Evolutionary conservation across 2,329 filamentous ascomycete genomes (phyloP).

Genomic region (Beauveria bassiana): DNA sequence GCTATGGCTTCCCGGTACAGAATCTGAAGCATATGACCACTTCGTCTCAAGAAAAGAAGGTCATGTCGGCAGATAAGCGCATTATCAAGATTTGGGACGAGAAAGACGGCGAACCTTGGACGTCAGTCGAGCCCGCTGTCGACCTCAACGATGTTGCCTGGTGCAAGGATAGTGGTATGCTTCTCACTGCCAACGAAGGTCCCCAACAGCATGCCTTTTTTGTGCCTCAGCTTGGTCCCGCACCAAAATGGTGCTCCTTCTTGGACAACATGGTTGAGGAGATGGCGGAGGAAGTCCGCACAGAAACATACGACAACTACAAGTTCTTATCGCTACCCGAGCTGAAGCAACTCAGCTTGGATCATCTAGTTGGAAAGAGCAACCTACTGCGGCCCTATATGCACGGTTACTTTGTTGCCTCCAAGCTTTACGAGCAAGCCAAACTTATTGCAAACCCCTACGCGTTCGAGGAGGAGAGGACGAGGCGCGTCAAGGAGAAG

Average conservation of each 20-base stretch:
- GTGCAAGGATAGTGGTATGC: slow-evolving; percentile 88
- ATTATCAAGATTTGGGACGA: slow-evolving; percentile 98
- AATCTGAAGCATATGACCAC: slow-evolving; percentile 69
- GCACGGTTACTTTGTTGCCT: slow-evolving; percentile 97
- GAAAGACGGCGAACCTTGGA: slow-evolving; percentile 78
- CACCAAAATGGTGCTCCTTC: slow-evolving; percentile 93
- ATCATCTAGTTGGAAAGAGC: slow-evolving; percentile 84
- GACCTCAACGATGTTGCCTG: slow-evolving; percentile 93
- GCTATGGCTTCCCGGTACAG: slow-evolving; percentile 87
- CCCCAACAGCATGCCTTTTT: slow-evolving; percentile 93
- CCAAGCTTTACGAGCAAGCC: slow-evolving; percentile 92
- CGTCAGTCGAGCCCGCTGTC: slow-evolving; percentile 87
- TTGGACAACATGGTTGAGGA: slow-evolving; percentile 97
- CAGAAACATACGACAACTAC: slow-evolving; percentile 95
- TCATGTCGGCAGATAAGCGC: slow-evolving; percentile 85
- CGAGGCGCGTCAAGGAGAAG: slow-evolving; percentile 87
- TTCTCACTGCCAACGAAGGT: slow-evolving; percentile 94
- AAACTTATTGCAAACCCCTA: slow-evolving; percentile 89
- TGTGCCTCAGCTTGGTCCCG: slow-evolving; percentile 85
- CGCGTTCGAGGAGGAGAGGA: slow-evolving; percentile 84
- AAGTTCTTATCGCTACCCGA: slow-evolving; percentile 92
- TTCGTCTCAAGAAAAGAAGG: slow-evolving; percentile 71
- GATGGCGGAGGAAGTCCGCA: slow-evolving; percentile 77
- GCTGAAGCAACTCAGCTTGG: slow-evolving; percentile 74
- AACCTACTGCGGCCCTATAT: slow-evolving; percentile 91